Evolutionary conservation across 345 rosid species (phyloP).

Genomic region (Xanthoceras sorbifolium): DNA sequence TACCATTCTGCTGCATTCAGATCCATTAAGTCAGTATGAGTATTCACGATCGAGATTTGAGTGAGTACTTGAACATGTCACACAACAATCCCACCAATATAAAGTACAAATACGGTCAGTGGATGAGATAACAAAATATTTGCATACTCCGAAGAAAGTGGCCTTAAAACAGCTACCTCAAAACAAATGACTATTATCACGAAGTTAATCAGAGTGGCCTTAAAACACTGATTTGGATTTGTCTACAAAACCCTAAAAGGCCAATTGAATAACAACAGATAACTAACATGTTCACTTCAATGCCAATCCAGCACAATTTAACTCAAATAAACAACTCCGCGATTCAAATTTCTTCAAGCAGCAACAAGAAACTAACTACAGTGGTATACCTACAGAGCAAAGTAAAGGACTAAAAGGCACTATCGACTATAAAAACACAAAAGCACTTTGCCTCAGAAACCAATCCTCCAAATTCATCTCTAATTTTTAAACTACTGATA

Average conservation of each 20-base stretch:
- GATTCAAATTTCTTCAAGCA: neutral
- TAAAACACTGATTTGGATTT: neutral
- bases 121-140: neutral
- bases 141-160: neutral
- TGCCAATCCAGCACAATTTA: neutral
- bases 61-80: neutral
- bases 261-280: neutral
- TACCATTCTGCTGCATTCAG: slow-evolving; percentile 35
- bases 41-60: neutral
- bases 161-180: neutral
- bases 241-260: neutral
- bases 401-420: too few species aligned
- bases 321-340: neutral
- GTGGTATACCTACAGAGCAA: too few species aligned
- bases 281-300: neutral
- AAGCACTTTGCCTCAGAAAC: neutral
- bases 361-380: too few species aligned
- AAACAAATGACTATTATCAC: neutral
- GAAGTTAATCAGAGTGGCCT: neutral
- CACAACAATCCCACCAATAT: neutral
- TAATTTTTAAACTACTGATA: neutral
- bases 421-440: neutral
- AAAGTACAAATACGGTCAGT: neutral
- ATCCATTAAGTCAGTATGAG: neutral
- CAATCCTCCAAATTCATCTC: neutral